These are phyloP conservation scores for Kodamaea alishanica DNA, from an alignment of 1,139 yeast species.

Conservation along the genomic window DNA sequence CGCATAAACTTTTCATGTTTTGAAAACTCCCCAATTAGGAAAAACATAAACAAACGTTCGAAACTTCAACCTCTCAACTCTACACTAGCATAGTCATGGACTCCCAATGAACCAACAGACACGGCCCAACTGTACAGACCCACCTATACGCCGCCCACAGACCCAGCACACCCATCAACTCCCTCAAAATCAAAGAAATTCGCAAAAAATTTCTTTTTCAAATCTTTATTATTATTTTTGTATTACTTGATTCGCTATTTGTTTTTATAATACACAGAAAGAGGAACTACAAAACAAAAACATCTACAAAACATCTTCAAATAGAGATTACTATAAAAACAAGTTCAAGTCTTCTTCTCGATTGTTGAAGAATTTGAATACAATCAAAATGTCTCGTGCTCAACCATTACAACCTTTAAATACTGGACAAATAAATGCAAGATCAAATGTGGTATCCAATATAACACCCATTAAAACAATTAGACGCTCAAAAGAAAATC, in stretches of 20 bases:
- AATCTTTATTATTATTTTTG: too few relatives aligned
- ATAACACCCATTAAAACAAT: slow-evolving; percentile 42
- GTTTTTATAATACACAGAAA: slow-evolving; percentile 9
- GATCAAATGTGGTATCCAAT: slow-evolving; percentile 21
- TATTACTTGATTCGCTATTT: too few relatives aligned
- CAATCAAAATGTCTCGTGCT: slow-evolving; percentile 37
- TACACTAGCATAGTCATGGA: too few relatives aligned
- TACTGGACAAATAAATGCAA: slow-evolving; percentile 41
- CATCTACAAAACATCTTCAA: slow-evolving; percentile 2
- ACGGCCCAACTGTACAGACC: too few relatives aligned
- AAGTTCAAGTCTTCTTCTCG: background rate
- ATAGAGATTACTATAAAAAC: slow-evolving; percentile 1
- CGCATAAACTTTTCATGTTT: slow-evolving; percentile 7
- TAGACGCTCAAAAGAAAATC: slow-evolving; percentile 31
- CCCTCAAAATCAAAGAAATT: too few relatives aligned
- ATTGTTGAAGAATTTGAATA: background rate
- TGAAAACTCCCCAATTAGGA: slow-evolving; percentile 12
- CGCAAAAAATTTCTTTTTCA: too few relatives aligned
- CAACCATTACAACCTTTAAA: slow-evolving; percentile 49
- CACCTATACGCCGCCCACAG: too few relatives aligned
- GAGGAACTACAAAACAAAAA: slow-evolving; percentile 11
- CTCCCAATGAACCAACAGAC: too few relatives aligned
- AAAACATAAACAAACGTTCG: slow-evolving; percentile 13
- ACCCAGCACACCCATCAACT: too few relatives aligned
- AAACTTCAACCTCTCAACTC: background rate